Base-by-base conservation (phyloP, 2,329 filamentous ascomycete species). In the Xylaria digitata region DNA sequence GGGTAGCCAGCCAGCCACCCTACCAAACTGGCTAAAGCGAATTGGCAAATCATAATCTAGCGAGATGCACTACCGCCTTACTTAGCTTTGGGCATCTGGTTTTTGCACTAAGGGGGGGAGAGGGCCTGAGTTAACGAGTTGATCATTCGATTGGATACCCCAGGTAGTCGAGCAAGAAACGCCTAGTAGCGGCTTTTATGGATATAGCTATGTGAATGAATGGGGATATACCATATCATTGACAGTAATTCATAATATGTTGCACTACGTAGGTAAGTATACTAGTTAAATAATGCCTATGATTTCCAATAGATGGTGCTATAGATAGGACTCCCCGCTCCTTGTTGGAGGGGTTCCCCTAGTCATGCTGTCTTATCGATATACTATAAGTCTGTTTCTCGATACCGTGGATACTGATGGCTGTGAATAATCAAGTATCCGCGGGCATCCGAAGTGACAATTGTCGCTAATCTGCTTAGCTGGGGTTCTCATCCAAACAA, bases 391-490 rank as follows among this genome's bases (percentile, higher is more conserved):
- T 34, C 21, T 54, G 48, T 50, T 43, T 48, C 45, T 45, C 11
- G 17, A 37, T 37, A 6, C 34, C 34, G 34, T 37, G 34, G 8
- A 9, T 37, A 13, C 34, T 37, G 4, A 15, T 30, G 6, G 15
- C 21, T 26, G 13, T 11, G 40, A 26, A 17, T 17, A 53, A 37
- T 23, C 49, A 53, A 53, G 26, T 37, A 53, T 42, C 42, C 48
- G 26, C 34, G 21, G 48, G 17, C 49, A 23, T 53, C 4, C 34
- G 53, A 62, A 43, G 59, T 53, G 48, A 45, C 60, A 17, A 62
- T 42, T 50, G 49, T 54, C 59, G 60, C 64, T 50, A 54, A 63
- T 62, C 64, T 63, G 55, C 54, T 46, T 50, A 45, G 30, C 50
- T 15, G 63, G 58, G 40, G 32, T 30, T 49, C 17, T 34, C 23